Evolutionary conservation across 495 filamentous ascomycete genomes (phyloP), one percentile per base, ranked within the genome.

Genomic region (Penicillium paradoxum): DNA sequence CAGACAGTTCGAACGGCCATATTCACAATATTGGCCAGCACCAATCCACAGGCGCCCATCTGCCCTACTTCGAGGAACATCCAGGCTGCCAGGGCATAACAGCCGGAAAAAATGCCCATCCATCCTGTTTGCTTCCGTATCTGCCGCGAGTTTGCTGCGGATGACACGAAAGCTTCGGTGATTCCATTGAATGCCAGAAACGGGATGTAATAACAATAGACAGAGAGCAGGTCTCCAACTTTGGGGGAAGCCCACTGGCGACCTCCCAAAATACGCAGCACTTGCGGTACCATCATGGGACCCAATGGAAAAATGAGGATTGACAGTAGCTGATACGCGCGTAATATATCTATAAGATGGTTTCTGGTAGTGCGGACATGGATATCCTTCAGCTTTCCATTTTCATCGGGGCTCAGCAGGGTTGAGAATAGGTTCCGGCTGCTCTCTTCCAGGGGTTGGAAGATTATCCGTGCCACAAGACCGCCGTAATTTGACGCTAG

Each of bases 401-500:
- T 51, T 13, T 64, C 51, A 38, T 66, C 49, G 4, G 54, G 34
- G 50, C 63, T 55, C 62, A 83, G 57, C 6, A 96, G 77, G 43
- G 84, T 84, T 30, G 87, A 87, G 64, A 97, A 97, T 53, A 95
- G 80, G 56, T 84, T 89, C 19, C 95, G 85, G 54, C 85, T 88
- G 57, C 85, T 89, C 67, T 97, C 95, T 63, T 99, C 93, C 58
- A 97, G 81, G 9, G 93, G 93, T 60, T 97, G 93, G 67, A 99
- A 93, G 49, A 99, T 70, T 50, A 97, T 81, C 11, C 93, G 85
- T 3, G 95, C 93, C 45, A 95, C 68, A 2, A 99, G 81, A 7
- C 90, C 87, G 36, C 95, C 93, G 73, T 99, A 99, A 63, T 97
- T 97, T 45, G 88, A 85, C 25, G 92, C 93, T 3, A 99, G 77